A percentile compares a stretch with the other conserved stretches of the same genome.
Evolutionary conservation across 2,329 filamentous ascomycete species (phyloP).

Genomic region (Colletotrichum orbiculare): DNA sequence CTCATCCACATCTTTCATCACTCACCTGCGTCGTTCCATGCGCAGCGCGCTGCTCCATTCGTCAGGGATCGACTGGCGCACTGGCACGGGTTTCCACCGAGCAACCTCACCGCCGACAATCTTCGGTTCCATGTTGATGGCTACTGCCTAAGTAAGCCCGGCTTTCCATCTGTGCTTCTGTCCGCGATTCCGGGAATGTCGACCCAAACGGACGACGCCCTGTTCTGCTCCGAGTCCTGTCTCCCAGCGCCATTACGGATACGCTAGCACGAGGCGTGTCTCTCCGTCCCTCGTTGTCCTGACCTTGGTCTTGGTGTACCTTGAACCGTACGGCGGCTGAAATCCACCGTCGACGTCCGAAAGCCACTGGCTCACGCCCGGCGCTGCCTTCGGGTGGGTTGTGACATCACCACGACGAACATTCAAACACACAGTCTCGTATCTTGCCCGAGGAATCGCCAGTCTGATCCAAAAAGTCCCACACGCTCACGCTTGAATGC

Average conservation of each 20-base stretch:
- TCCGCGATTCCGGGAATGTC: conserved; percentile 16
- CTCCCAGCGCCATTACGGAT: too few species aligned
- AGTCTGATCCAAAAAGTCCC: conserved; percentile 27
- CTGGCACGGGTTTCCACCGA: conserved; percentile 24
- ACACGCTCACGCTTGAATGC: conserved; percentile 8
- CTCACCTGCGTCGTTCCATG: conserved; percentile 9
- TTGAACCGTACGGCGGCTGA: conserved; percentile 10
- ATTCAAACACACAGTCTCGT: conserved; percentile 17
- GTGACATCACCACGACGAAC: conserved; percentile 32
- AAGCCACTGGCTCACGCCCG: conserved; percentile 21
- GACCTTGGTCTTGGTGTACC: neutral
- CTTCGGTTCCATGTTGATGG: conserved; percentile 22
- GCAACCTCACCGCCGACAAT: conserved; percentile 22
- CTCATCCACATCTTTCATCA: conserved; percentile 27
- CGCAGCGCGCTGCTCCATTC: conserved; percentile 12
- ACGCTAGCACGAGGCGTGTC: conserved; percentile 21
- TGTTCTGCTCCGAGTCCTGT: too few species aligned
- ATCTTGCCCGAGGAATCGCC: conserved; percentile 20
- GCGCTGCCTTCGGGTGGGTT: conserved; percentile 25
- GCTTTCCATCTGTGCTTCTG: neutral
- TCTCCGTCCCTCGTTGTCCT: conserved; percentile 16
- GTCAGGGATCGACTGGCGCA: conserved; percentile 15
- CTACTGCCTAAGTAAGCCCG: neutral
- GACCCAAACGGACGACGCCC: neutral
- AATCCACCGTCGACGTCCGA: conserved; percentile 15